Percentiles rank a stretch among this genome's conserved stretches.
Evolutionary conservation across 495 filamentous ascomycete genomes (phyloP).

Genomic region (Usnea hakonensis): DNA sequence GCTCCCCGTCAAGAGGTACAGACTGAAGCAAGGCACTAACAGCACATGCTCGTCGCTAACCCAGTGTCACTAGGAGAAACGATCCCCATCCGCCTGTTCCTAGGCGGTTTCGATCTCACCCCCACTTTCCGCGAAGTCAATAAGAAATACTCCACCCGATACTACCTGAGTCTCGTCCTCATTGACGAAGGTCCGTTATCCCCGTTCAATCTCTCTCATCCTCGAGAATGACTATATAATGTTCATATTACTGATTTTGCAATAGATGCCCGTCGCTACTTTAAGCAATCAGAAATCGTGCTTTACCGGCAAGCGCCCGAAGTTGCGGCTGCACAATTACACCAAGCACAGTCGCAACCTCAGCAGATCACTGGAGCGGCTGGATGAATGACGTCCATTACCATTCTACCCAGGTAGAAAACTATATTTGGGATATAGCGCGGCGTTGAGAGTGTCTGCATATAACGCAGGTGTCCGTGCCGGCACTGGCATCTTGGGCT

Average conservation of each 20-base stretch:
- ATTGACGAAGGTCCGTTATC: conserved; percentile 77
- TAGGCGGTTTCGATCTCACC: conserved; percentile 95
- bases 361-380: conserved; percentile 23
- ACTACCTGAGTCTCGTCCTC: conserved; percentile 92
- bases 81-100: conserved; percentile 94
- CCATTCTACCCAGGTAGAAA: not conserved
- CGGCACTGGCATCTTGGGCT: not conserved
- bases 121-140: conserved; percentile 99
- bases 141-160: conserved; percentile 98
- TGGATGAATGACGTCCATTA: not conserved
- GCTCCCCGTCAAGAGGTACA: conserved; percentile 82
- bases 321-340: conserved; percentile 33
- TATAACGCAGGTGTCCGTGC: not conserved
- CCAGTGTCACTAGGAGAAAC: conserved; percentile 60
- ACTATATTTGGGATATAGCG: not conserved
- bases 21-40: not conserved
- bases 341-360: conserved; percentile 22
- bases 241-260: not conserved
- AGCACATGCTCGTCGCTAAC: not conserved
- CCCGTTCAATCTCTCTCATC: not conserved
- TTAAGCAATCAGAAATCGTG: conserved; percentile 99
- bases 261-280: conserved; percentile 89
- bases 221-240: not conserved
- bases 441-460: not conserved
- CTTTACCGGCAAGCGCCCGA: conserved; percentile 92